Base-by-base conservation (phyloP, 2,329 filamentous ascomycete genomes). In the Penicillium decumbens region DNA sequence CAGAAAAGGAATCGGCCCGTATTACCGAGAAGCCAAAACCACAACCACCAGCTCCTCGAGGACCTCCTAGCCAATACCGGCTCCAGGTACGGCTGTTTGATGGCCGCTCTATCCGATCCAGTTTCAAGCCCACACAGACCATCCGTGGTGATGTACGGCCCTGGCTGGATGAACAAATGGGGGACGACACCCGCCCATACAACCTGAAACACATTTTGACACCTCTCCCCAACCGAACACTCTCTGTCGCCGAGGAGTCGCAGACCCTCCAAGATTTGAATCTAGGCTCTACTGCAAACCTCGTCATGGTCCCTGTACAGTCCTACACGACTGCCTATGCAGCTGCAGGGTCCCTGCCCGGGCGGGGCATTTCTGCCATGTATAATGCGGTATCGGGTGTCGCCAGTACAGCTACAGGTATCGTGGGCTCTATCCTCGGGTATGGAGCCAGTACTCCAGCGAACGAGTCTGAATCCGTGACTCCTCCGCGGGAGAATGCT, bases 21-120 rank as follows among this genome's bases (percentile, higher is more conserved):
- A 15, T 51, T 12, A 13, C 37, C 33, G 46, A 46, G 42, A 53
- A 43, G 10, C 49, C 49, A n/a, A 47, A 54, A 37, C 40, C 56
- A 28, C 46, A 53, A 39, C 46, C 59, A 20, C 50, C 54, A 15
- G 47, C 40, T 6, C 49, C 56, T 23, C 47, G 49, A 4, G 57
- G 52, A 15, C 58, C 60, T 37, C 65, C 65, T 20, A 62, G 55
- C 47, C 68, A 59, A 53, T 83, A 81, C 55, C 80, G 85, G 15
- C 73, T 96, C 1, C 89, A 93, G 61, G 81, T 95, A 15, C 82
- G 91, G 6, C 76, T 95, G 0, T 87, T 95, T 49, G 89, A 96
- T 64, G 92, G 92, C 8, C 85, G 84, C 9, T 90, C 84, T 1
- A 80, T 96, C 15, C 83, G 89, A 35, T 80, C 78, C 3, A 82